phyloP scores from a whole-genome alignment of 495 filamentous ascomycete species.

The Penicillium pancosmium region DNA sequence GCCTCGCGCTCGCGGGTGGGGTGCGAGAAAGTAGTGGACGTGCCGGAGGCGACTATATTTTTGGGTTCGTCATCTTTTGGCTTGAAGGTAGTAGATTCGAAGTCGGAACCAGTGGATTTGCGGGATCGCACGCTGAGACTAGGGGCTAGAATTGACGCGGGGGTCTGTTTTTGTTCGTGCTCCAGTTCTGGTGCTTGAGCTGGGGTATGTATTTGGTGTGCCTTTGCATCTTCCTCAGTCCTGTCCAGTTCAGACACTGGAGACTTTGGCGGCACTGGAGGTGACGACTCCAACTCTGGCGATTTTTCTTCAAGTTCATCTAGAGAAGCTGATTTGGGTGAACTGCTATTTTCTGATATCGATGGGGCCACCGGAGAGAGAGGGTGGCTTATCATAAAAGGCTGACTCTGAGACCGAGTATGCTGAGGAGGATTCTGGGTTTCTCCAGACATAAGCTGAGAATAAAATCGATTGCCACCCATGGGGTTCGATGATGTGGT shows the following conservation, averaged over 20 bases:
- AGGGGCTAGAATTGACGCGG: background rate
- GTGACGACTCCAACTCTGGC: background rate
- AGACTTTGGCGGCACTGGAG: background rate
- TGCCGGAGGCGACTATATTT: slow-evolving; percentile 15
- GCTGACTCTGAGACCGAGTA: slow-evolving; percentile 17
- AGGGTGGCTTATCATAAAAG: slow-evolving; percentile 13
- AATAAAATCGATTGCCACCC: slow-evolving; percentile 25
- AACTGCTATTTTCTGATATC: slow-evolving; percentile 5
- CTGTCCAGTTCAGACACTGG: background rate
- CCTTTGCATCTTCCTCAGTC: background rate
- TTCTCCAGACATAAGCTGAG: slow-evolving; percentile 15
- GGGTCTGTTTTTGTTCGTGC: background rate
- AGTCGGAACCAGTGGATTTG: background rate
- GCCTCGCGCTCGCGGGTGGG: slow-evolving; percentile 27
- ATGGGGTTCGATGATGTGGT: slow-evolving; percentile 6
- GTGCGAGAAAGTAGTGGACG: slow-evolving; percentile 19
- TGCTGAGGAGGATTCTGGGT: slow-evolving; percentile 7
- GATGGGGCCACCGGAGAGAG: slow-evolving; percentile 19
- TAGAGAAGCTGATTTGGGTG: background rate
- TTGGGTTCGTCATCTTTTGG: background rate
- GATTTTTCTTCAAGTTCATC: slow-evolving; percentile 1
- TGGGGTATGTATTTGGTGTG: background rate
- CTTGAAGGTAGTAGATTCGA: background rate
- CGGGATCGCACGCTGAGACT: background rate
- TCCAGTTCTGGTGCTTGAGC: background rate